Conservation (phyloP, 345 rosid genomes). For the Linum tenue region DNA sequence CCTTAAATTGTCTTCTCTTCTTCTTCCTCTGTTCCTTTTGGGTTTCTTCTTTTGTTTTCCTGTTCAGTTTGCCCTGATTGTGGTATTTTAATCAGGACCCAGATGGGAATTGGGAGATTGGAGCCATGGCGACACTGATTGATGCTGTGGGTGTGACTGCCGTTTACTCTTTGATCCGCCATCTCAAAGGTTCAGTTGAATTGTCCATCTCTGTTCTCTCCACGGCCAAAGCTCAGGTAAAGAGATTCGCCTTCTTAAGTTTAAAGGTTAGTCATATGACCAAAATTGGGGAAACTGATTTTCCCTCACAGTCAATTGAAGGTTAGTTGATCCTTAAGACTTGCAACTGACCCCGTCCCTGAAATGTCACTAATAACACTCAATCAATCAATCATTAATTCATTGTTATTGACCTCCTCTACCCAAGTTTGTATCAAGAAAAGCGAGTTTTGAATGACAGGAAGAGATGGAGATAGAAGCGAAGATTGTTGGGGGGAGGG, state of each 20-base stretch:
- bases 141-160: constrained; percentile 44
- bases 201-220: constrained; percentile 38
- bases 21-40: background rate
- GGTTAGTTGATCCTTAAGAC: too few species aligned
- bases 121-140: constrained; percentile 44
- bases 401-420: too few species aligned
- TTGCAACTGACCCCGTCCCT: too few species aligned
- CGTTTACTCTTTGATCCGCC: constrained; percentile 24
- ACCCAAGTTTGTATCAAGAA: too few species aligned
- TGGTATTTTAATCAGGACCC: constrained; percentile 19
- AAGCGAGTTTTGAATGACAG: constrained; percentile 18
- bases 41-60: background rate
- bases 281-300: too few species aligned
- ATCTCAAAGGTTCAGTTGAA: constrained; percentile 30
- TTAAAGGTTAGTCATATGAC: too few species aligned
- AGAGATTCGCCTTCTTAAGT: background rate
- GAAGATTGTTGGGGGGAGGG: constrained; percentile 35
- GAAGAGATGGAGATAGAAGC: constrained; percentile 61
- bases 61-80: background rate
- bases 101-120: constrained; percentile 40
- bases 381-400: too few species aligned
- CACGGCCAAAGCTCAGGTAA: constrained; percentile 43
- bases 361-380: too few species aligned
- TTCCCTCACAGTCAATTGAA: too few species aligned
- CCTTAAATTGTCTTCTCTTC: background rate